These are phyloP conservation scores for Ceratocystis harringtonii DNA, from an alignment of 2,329 filamentous ascomycete genomes.

Conservation along the genomic window DNA sequence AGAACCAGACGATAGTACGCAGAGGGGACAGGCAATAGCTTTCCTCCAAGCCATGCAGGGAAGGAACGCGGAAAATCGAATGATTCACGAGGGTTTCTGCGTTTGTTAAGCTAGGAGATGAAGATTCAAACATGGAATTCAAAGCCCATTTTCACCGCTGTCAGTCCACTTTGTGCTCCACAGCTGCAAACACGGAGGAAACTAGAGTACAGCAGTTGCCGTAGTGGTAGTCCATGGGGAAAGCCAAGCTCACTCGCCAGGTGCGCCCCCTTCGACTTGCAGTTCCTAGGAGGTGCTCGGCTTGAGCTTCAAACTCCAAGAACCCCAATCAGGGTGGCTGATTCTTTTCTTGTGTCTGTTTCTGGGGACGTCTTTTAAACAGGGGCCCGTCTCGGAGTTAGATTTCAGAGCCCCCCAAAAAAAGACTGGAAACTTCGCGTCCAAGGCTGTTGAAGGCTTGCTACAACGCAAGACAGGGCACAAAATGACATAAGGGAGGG, in stretches of 20 bases:
- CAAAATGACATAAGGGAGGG: neutral
- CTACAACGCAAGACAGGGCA: neutral
- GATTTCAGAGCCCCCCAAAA: neutral
- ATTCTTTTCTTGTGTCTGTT: neutral
- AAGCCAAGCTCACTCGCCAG: neutral
- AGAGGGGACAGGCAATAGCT: neutral
- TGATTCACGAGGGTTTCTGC: neutral
- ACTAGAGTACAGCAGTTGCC: neutral
- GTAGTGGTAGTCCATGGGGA: neutral
- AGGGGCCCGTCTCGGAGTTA: neutral
- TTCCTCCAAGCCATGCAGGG: neutral
- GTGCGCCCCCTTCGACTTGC: neutral
- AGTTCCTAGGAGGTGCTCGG: neutral
- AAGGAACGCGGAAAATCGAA: neutral
- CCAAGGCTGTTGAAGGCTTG: neutral
- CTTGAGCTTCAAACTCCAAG: neutral
- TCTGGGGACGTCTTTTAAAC: neutral
- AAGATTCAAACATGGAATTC: neutral
- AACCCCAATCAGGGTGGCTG: neutral
- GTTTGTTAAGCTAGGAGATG: neutral
- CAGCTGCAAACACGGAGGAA: neutral
- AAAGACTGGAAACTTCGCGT: neutral
- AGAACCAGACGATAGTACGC: neutral
- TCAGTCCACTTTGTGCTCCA: neutral
- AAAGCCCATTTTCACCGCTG: neutral